A percentile compares a stretch with the other conserved stretches of the same genome.
Evolutionary conservation across 768 basidiomycete genomes (phyloP).

Genomic region (Naganishia vaughanmartiniae): DNA sequence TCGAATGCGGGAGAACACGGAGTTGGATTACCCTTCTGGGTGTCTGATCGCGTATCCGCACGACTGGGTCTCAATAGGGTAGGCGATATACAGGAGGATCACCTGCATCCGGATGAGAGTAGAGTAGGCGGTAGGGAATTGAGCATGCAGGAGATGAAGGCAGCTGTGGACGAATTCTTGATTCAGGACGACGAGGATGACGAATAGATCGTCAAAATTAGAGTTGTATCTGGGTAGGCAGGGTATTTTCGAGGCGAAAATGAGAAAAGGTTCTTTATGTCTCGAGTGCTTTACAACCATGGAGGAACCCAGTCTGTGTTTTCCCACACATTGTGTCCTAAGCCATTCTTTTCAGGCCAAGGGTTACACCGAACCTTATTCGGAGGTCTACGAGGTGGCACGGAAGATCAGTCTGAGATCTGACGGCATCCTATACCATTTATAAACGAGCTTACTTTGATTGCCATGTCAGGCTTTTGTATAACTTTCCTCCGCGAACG

Average conservation of each 20-base stretch:
- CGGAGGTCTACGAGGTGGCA: constrained; percentile 39
- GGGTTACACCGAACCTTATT: constrained; percentile 49
- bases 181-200: constrained; percentile 32
- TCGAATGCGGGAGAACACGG: not conserved
- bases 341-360: constrained; percentile 48
- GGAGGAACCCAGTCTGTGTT: constrained; percentile 45
- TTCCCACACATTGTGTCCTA: constrained; percentile 50
- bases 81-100: constrained; percentile 10
- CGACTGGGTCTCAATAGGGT: not conserved
- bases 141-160: constrained; percentile 39
- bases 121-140: constrained; percentile 16
- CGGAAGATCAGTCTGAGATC: not conserved
- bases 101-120: constrained; percentile 22
- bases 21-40: constrained; percentile 40
- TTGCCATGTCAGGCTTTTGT: constrained; percentile 35
- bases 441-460: constrained; percentile 33
- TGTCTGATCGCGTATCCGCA: constrained; percentile 28
- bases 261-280: not conserved
- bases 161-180: constrained; percentile 40
- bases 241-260: not conserved
- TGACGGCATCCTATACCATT: not conserved
- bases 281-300: constrained; percentile 23
- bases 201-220: not conserved
- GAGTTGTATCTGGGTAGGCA: not conserved
- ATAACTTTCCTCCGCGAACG: constrained; percentile 3